Base-by-base conservation (phyloP, 140 eudicot species). In the Anethum foeniculum region DNA sequence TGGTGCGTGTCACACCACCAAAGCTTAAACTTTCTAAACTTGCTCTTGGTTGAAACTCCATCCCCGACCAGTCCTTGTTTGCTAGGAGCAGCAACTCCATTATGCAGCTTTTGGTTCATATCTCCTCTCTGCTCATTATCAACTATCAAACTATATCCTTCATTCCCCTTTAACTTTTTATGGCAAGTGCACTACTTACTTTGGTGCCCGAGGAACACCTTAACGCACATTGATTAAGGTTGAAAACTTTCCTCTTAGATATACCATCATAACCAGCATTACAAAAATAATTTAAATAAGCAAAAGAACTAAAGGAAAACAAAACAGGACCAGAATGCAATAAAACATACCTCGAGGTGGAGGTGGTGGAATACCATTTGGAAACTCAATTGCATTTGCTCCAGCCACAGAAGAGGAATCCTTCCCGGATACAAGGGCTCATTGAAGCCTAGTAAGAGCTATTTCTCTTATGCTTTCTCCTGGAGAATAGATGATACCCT, bases 281-380 rank as follows among this genome's bases (percentile, higher is more conserved):
- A 32, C 43, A 67, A 41, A 18, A 67, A 30, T 32, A 30, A 15
- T 30, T 30, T 32, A 2, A 1, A 25, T 25, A 62, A 25, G 69
- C 21, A 67, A 30, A 67, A 67, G 74, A 32, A 30, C 44, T 67
- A 5, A 67, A 1, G 39, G 0, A 30, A 30, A 32, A 16, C 41
- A 67, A 67, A 30, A 67, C 73, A 30, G 74, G 12, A 67, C 34
- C 1, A 32, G n/a, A 28, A 39, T 39, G 47, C 27, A 15, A 72
- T n/a, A 30, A 28, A 74, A 47, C 97, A 89, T 85, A 93, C 98
- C 91, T 89, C 89, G 90, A 76, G 97, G 86, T 38, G 98, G 90
- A 74, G 92, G 92, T 68, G 90, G 90, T 5, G 98, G 96, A 68
- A 93, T 74, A 6, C 98, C 98, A 75, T 93, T 85, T 36, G 98